These are phyloP conservation scores for Dissophora globulifera DNA, from an alignment of 192 early-diverging fungal species.

Conservation along the genomic window DNA sequence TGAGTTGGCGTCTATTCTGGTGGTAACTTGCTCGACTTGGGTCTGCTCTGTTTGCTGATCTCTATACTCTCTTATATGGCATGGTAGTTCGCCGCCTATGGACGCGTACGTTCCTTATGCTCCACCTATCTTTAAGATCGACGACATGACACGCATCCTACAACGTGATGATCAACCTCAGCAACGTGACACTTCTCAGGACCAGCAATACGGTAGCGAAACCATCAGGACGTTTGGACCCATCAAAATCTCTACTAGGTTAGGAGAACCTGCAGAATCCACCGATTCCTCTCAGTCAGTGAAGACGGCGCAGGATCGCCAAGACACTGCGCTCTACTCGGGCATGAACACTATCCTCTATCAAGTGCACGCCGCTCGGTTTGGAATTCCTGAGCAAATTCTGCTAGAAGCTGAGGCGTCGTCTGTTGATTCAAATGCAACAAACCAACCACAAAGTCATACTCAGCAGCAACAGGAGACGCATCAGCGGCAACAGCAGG, in stretches of 20 bases:
- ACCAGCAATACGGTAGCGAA: neutral
- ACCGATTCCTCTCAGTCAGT: no score
- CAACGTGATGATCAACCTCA: neutral
- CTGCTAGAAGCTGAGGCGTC: neutral
- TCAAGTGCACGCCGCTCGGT: slow-evolving; percentile 32
- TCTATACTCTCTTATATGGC: no score
- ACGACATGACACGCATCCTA: no score
- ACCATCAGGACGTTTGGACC: slow-evolving; percentile 2
- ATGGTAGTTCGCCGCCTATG: slow-evolving; percentile 5
- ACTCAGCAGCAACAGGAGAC: slow-evolving; percentile 1
- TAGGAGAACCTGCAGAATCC: neutral
- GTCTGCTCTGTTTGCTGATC: no score
- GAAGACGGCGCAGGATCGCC: neutral
- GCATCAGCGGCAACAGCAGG: neutral
- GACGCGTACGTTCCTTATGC: no score
- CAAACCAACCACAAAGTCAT: neutral
- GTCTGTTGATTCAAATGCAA: neutral
- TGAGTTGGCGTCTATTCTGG: slow-evolving; percentile 10
- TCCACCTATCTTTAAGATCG: no score
- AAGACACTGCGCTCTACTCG: slow-evolving; percentile 11
- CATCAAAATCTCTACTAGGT: slow-evolving; percentile 36
- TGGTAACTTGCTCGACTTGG: no score
- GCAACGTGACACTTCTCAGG: neutral
- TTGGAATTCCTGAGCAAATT: slow-evolving; percentile 29
- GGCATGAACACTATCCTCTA: slow-evolving; percentile 41